Percentiles rank a stretch among this genome's conserved stretches.
Conservation (phyloP, 306 rosid species). For the Cajanus cajan region DNA sequence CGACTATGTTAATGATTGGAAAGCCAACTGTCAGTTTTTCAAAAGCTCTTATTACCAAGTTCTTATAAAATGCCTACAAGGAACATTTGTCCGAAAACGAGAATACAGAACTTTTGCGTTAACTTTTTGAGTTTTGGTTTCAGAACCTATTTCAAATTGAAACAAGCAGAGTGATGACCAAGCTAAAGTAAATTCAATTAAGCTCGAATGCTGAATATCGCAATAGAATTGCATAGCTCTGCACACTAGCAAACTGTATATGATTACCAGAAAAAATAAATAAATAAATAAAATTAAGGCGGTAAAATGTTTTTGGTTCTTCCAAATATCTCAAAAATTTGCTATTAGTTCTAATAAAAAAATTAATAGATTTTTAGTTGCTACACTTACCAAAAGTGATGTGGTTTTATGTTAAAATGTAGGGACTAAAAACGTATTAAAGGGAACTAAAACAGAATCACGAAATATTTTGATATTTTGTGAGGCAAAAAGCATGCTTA, state of each 20-base stretch:
- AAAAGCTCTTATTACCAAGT: background rate
- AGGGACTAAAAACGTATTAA: background rate
- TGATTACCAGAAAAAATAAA: background rate
- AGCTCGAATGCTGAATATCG: background rate
- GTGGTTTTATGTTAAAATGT: background rate
- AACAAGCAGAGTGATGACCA: background rate
- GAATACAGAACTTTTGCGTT: background rate
- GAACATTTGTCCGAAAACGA: background rate
- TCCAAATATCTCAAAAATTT: too few relatives aligned
- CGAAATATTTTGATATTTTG: background rate
- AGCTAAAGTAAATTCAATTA: slow-evolving; percentile 4
- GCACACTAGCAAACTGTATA: background rate
- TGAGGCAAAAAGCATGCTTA: background rate
- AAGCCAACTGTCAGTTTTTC: background rate
- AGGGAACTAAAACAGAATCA: background rate
- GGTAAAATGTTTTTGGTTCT: background rate
- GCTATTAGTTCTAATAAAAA: background rate
- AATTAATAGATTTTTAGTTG: background rate
- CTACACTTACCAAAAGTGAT: background rate
- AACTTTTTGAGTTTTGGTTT: background rate
- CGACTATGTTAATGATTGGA: background rate
- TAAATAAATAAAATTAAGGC: too few relatives aligned
- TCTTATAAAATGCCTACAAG: background rate
- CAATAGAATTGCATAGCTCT: background rate
- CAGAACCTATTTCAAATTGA: background rate